Evolutionary conservation across 768 basidiomycete genomes (phyloP), one percentile per base, ranked within the genome.

Genomic region (Mycena galericulata): DNA sequence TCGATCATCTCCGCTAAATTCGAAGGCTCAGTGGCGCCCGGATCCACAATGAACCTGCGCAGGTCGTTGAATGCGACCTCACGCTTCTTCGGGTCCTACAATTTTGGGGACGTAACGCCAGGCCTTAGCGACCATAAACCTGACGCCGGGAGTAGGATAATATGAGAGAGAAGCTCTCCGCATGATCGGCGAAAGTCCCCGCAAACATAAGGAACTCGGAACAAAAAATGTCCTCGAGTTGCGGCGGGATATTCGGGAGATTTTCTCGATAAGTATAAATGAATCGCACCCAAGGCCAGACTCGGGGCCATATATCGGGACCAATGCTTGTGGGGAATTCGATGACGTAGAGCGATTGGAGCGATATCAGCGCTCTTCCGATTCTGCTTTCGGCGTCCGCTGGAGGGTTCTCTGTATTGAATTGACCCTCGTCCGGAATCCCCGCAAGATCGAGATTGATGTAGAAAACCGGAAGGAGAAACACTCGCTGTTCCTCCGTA

Each of bases 201-300:
- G 49, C 46, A 34, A 65, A 65, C 55, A 65, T 49, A 6, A 58
- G 56, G 26, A 65, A 65, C 2, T 56, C 56, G 22, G 58, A 26
- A 12, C 55, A 34, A 24, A 65, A 51, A 22, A 6, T 30, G 4
- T 2, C 18, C n/a, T 58, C 64, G 30, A 43, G 26, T 20, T 53
- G 41, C 1, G 47, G 47, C 20, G 38, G 47, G 10, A 49, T 9
- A 17, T n/a, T 34, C n/a, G 64, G 64, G 15, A 57, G 55, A 12
- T 58, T 27, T 11, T 65, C 47, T 11, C 38, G 56, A 18, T 65
- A 58, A 1, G 24, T n/a, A 30, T 57, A 32, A 1, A 65, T 9
- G 32, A 65, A 58, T 20, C 20, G 36, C 2, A 29, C 14, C 64
- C 64, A 65, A 1, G 56, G 56, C 55, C 47, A 65, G 0, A 27